Conservation (phyloP, 2,329 filamentous ascomycete species). For the Apiospora phragmitis region DNA sequence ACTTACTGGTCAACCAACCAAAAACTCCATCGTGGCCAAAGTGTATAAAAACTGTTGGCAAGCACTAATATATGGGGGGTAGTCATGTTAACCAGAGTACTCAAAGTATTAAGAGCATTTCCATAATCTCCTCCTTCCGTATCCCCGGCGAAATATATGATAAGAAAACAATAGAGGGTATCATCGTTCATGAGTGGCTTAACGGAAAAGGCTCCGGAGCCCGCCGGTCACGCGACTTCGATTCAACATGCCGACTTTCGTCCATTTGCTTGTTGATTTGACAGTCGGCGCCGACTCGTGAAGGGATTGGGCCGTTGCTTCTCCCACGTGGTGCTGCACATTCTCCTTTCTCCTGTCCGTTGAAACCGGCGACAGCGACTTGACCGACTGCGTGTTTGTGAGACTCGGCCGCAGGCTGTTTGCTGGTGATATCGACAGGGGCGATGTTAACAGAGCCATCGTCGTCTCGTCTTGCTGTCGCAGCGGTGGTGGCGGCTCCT, state of each 20-base stretch:
- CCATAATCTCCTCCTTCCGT: not conserved
- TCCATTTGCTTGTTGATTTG: conserved; percentile 38
- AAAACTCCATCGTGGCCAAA: not conserved
- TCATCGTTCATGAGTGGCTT: conserved; percentile 14
- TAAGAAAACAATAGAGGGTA: not conserved
- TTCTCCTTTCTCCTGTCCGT: conserved; percentile 29
- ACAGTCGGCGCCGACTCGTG: conserved; percentile 24
- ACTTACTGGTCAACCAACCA: not conserved
- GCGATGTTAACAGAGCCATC: conserved; percentile 13
- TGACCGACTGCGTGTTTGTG: conserved; percentile 18
- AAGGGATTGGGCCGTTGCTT: conserved; percentile 16
- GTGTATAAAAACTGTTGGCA: not conserved
- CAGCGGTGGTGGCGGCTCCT: conserved; percentile 23
- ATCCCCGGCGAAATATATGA: not conserved
- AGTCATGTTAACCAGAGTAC: not conserved
- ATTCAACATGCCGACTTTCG: conserved; percentile 37
- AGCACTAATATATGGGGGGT: not conserved
- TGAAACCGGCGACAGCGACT: conserved; percentile 24
- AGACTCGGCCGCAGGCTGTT: conserved; percentile 19
- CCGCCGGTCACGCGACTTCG: conserved; percentile 40
- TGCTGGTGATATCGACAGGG: conserved; percentile 23
- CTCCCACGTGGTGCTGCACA: conserved; percentile 20
- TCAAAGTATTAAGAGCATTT: not conserved
- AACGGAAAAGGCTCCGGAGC: conserved; percentile 47
- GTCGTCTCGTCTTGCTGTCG: conserved; percentile 22